Base-by-base conservation (phyloP, 495 filamentous ascomycete genomes). In the Neurospora sp. region DNA sequence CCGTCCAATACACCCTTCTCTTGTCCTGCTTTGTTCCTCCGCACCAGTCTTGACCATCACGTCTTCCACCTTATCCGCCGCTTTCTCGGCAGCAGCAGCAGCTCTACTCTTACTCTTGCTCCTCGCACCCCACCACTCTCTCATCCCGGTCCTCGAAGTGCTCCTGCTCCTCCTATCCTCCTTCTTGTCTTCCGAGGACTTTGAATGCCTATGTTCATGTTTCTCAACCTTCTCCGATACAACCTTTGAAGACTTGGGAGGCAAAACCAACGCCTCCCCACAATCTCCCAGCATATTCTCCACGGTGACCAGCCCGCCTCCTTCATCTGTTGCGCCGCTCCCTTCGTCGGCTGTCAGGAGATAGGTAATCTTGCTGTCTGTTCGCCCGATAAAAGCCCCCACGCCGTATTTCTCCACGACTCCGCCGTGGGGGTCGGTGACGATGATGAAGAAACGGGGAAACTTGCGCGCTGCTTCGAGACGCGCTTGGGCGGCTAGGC, bases 281-380 rank as follows among this genome's bases (percentile, higher is more conserved):
- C 81, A 76, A 8, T 82, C 81, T 17, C 79, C 76, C 3, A 86
- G 72, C 71, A 90, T 72, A 71, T 90, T 88, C 10, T 77, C 78
- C 61, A 90, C 81, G n/a, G 83, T 81, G 1, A 89, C 80, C 44
- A 91, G 76, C 4, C 86, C 87, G 53, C 84, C 84, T 14, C 80
- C 79, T 72, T 87, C 86, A 65, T 90, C 87, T 20, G 80, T 83
- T 31, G 86, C 89, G 10, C 85, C 86, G 0, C 3, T 59, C 2
- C 6, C 40, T 37, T 84, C 75, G 73, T 92, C 89, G 2, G 90
- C 85, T 59, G 82, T 76, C 16, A 93, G 78, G 14, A 79, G 81
- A 72, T 93, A 93, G n/a, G 74, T 71, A 35, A 93, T 87, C 70
- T 79, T 77, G n/a, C 83, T 87, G 69, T 82, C 85, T 42, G 88